These are phyloP conservation scores for Dactylonectria macrodidyma DNA, from an alignment of 2,329 filamentous ascomycete genomes.

Conservation along the genomic window DNA sequence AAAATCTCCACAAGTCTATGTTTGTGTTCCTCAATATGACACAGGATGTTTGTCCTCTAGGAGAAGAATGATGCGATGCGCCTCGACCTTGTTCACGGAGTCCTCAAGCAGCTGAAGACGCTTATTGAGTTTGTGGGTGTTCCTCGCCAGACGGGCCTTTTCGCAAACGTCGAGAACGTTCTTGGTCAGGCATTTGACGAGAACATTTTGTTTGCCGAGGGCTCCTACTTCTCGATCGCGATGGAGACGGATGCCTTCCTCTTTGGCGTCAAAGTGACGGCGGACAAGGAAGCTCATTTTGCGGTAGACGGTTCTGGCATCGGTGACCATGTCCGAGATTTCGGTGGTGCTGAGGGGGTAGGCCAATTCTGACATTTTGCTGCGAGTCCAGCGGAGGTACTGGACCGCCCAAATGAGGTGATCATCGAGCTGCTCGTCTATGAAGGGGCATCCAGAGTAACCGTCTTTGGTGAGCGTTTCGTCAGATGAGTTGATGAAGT, in stretches of 20 bases:
- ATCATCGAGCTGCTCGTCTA: background rate
- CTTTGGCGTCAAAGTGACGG: constrained; percentile 21
- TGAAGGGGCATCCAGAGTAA: background rate
- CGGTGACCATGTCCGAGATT: background rate
- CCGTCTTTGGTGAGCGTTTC: accelerated
- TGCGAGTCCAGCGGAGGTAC: background rate
- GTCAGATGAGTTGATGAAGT: background rate
- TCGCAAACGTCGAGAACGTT: background rate
- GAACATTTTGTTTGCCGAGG: background rate
- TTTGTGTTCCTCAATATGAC: background rate
- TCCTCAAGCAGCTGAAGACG: constrained; percentile 16
- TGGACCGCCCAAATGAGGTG: background rate
- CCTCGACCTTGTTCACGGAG: constrained; percentile 28
- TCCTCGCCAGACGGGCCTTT: background rate
- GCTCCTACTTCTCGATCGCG: constrained; percentile 20
- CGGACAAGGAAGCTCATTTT: background rate
- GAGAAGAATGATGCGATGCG: constrained; percentile 16
- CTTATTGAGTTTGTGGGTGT: constrained; percentile 2
- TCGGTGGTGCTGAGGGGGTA: background rate
- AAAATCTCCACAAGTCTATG: background rate
- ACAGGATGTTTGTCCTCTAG: background rate
- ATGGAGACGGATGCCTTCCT: constrained; percentile 28
- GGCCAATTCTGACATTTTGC: constrained; percentile 13
- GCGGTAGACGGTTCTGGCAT: background rate
- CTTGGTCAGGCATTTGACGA: background rate